A percentile compares a stretch with the other conserved stretches of the same genome.
These are phyloP conservation scores for Tolypocladium inflatum DNA, from an alignment of 2,329 filamentous ascomycete genomes.

Conservation along the genomic window DNA sequence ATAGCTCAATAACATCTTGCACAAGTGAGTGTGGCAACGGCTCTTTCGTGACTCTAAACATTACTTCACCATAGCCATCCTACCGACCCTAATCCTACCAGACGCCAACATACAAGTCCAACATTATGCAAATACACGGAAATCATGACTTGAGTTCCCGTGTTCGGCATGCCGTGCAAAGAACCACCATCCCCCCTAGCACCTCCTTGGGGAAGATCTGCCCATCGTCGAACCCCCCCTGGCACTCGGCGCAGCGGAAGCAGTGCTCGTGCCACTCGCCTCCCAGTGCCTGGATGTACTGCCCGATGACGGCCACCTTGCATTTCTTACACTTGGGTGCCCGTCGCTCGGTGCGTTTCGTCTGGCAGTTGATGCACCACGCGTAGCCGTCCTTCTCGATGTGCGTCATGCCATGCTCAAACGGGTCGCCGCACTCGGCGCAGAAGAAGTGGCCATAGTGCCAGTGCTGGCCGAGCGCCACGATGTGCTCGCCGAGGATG, in stretches of 20 bases:
- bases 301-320: conserved; percentile 73
- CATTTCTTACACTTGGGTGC: conserved; percentile 85
- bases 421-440: conserved; percentile 95
- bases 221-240: conserved; percentile 52
- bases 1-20: background rate
- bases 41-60: background rate
- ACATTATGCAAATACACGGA: conserved; percentile 1
- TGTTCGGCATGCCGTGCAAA: conserved; percentile 53
- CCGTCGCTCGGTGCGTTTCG: conserved; percentile 78
- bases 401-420: conserved; percentile 59
- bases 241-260: conserved; percentile 67
- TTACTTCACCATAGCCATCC: background rate
- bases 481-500: conserved; percentile 88
- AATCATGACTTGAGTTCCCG: conserved; percentile 46
- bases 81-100: background rate
- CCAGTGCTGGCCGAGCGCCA: conserved; percentile 92
- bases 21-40: background rate
- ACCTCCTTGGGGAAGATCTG: conserved; percentile 54
- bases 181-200: conserved; percentile 37
- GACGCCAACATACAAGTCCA: background rate
- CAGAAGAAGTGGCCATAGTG: conserved; percentile 98
- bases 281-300: conserved; percentile 82
- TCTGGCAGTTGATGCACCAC: conserved; percentile 92
- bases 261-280: conserved; percentile 91
- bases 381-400: conserved; percentile 97